Base-by-base conservation (phyloP, 345 rosid species). In the Populus deltoides region DNA sequence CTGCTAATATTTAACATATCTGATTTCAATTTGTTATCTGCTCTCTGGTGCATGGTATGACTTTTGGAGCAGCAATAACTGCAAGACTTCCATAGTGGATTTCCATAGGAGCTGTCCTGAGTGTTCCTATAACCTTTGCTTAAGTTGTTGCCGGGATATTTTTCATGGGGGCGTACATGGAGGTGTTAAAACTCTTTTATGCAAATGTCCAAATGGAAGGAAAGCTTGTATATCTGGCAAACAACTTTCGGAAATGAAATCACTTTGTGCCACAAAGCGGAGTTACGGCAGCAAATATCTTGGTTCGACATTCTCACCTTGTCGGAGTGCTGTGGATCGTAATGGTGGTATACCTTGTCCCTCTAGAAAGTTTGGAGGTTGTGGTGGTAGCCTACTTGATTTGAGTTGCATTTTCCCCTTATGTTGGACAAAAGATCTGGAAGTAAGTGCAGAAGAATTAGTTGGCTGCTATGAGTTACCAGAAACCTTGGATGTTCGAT, bases 391-490 rank as follows among this genome's bases (percentile, higher is more conserved):
- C 79, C 71, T 77, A 72, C 91, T 88, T 71, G 77, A 85, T 78
- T 84, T 92, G 81, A 87, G 86, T 71, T 85, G 91, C 74, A 41
- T 86, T 81, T 86, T 86, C 75, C 87, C 94, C 35, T 66, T 75
- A 39, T 82, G 82, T 69, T 86, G 92, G 94, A 85, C 84, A 70
- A 91, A 84, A 72, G 91, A 90, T 80, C 87, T 96, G 86, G 99
- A 91, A 88, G 76, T 75, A 79, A 86, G 82, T 85, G 95, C 99
- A 29, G 99, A 96, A 87, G 91, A 96, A 83, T 83, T 96, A 81
- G 90, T 90, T 70, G 89, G 97, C 75, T 89, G 93, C 85, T 96
- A 96, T 82, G 97, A 92, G 79, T 85, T 89, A 83, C 97, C 93
- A 57, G 98, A 96, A 83, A 81, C 86, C 66, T 79, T 85, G 57